A percentile compares a stretch with the other conserved stretches of the same genome.
phyloP scores from a whole-genome alignment of 768 basidiomycete genomes.

The Leucogyrophana mollusca region DNA sequence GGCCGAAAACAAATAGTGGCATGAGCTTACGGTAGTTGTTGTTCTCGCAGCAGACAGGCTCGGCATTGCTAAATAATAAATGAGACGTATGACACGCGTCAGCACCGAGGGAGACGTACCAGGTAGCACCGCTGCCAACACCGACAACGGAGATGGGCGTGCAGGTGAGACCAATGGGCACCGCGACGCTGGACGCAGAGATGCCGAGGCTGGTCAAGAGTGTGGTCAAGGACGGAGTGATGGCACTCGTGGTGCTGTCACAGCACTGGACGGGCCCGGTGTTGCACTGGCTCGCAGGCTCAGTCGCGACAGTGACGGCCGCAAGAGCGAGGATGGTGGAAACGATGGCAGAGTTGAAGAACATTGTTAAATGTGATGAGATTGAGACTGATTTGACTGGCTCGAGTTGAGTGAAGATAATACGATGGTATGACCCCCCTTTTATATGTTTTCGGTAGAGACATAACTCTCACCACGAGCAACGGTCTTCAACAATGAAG shows the following conservation, averaged over 20 bases:
- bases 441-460: no score
- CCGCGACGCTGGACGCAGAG: not conserved
- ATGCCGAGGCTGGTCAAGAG: constrained; percentile 4
- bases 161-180: constrained; percentile 29
- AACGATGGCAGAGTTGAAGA: no score
- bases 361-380: no score
- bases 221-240: accelerated
- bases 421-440: no score
- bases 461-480: no score
- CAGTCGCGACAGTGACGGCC: no score
- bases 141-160: constrained; percentile 28
- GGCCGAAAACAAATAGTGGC: no score
- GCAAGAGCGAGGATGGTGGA: no score
- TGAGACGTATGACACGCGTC: no score
- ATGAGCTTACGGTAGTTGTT: constrained; percentile 18
- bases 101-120: constrained; percentile 13
- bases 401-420: no score
- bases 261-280: constrained; percentile 21
- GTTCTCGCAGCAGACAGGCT: constrained; percentile 41
- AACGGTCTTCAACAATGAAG: no score
- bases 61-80: constrained; percentile 29
- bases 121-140: constrained; percentile 9
- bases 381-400: no score
- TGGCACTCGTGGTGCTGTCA: not conserved
- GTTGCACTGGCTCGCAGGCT: constrained; percentile 10